These are phyloP conservation scores for Haplosporangium gracile DNA, from an alignment of 192 early-diverging fungal genomes.

Conservation along the genomic window DNA sequence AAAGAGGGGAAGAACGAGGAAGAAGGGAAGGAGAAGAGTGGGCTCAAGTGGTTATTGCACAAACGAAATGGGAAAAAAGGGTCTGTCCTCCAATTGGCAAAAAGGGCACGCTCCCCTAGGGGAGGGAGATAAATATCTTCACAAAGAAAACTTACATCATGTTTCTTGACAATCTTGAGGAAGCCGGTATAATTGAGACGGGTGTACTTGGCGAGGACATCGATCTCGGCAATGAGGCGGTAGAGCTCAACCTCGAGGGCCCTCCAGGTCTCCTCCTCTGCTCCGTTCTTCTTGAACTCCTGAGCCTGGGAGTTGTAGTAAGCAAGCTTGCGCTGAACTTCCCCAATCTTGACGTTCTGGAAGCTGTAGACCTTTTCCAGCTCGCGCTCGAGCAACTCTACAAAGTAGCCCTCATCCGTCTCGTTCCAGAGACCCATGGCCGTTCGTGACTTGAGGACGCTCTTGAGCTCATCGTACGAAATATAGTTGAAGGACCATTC, in stretches of 20 bases:
- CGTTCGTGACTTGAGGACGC: conserved; percentile 77
- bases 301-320: conserved; percentile 66
- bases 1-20: background rate
- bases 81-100: background rate
- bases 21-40: background rate
- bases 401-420: conserved; percentile 91
- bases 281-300: conserved; percentile 80
- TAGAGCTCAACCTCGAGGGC: conserved; percentile 81
- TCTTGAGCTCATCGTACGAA: conserved; percentile 91
- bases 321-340: conserved; percentile 34
- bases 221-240: conserved; percentile 80
- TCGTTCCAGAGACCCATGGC: conserved; percentile 80
- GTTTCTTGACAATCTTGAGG: conserved; percentile 97
- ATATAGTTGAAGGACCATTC: conserved; percentile 90
- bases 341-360: conserved; percentile 39
- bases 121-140: background rate
- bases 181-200: conserved; percentile 91
- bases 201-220: conserved; percentile 81
- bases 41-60: background rate
- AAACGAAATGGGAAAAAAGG: background rate
- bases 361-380: conserved; percentile 82
- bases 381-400: conserved; percentile 88
- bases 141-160: conserved; percentile 71
- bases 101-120: too few relatives aligned
- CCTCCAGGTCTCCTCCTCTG: conserved; percentile 77